Conservation (phyloP, 2,329 filamentous ascomycete species). For the Phialocephala subalpina region DNA sequence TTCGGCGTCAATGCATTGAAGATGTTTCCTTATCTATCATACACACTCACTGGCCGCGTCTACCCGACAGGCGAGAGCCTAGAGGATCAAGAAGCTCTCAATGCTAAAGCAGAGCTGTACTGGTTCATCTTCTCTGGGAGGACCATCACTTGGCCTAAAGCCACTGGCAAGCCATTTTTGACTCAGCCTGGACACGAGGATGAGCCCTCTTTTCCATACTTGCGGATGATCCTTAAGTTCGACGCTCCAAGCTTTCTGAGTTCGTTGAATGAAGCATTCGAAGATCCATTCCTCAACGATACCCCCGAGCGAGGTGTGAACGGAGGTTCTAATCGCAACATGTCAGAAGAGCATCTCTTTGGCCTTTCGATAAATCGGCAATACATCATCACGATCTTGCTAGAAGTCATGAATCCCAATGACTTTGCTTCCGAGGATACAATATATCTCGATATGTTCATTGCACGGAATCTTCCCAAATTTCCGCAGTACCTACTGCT, state of each 20-base stretch:
- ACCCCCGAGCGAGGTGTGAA: conserved; percentile 69
- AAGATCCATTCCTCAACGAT: conserved; percentile 92
- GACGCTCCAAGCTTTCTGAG: conserved; percentile 94
- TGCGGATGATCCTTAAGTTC: conserved; percentile 85
- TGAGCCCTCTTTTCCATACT: conserved; percentile 84
- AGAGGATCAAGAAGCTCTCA: conserved; percentile 73
- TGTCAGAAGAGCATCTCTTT: conserved; percentile 72
- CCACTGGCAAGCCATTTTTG: conserved; percentile 64
- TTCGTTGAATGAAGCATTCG: conserved; percentile 95
- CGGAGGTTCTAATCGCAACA: conserved; percentile 55
- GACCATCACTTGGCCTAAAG: conserved; percentile 77
- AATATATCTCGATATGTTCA: conserved; percentile 98
- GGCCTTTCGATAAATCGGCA: conserved; percentile 84
- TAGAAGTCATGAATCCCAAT: conserved; percentile 85
- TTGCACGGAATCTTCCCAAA: conserved; percentile 93
- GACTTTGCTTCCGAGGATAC: conserved; percentile 83
- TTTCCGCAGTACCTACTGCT: conserved; percentile 96
- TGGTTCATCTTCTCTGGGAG: conserved; percentile 92
- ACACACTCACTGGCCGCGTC: conserved; percentile 85
- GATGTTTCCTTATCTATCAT: conserved; percentile 94
- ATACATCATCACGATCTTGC: conserved; percentile 88
- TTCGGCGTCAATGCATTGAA: conserved; percentile 81
- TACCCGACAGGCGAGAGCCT: conserved; percentile 87
- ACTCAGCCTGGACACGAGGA: conserved; percentile 63
- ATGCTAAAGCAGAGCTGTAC: conserved; percentile 89